phyloP scores from a whole-genome alignment of 164 flowering plant species.

The Akebia trifoliata region DNA sequence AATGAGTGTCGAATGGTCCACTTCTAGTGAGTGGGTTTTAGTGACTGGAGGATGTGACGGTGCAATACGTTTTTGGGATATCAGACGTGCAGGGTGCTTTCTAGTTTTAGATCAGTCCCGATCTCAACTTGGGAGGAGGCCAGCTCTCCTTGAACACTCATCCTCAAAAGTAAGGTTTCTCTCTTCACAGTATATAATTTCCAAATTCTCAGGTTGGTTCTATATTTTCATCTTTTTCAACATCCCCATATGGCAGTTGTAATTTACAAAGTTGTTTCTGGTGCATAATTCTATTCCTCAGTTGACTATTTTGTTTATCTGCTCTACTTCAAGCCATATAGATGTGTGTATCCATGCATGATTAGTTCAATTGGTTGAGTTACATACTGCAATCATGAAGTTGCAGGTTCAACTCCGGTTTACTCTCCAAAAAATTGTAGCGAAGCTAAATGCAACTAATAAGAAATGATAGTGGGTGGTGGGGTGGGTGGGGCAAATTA shows the following conservation, averaged over 20 bases:
- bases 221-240: background rate
- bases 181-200: background rate
- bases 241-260: background rate
- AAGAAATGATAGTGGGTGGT: too few species aligned
- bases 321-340: too few species aligned
- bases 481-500: too few species aligned
- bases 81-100: slow-evolving; percentile 92
- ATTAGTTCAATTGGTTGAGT: too few species aligned
- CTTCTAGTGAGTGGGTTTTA: slow-evolving; percentile 93
- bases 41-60: slow-evolving; percentile 97
- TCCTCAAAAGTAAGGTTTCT: slow-evolving; percentile 44
- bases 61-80: slow-evolving; percentile 99
- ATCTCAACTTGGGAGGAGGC: slow-evolving; percentile 88
- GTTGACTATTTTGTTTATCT: background rate
- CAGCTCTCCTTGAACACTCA: slow-evolving; percentile 44
- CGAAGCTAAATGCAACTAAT: too few species aligned
- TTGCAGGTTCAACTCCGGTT: too few species aligned
- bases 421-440: too few species aligned
- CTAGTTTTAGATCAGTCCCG: slow-evolving; percentile 80
- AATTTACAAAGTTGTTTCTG: slow-evolving; percentile 1
- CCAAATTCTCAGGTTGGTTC: background rate
- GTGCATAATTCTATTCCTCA: background rate
- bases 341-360: too few species aligned
- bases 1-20: slow-evolving; percentile 92
- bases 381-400: too few species aligned